These are phyloP conservation scores for Cynara cardunculus DNA, from an alignment of 129 eudicot genomes.

Conservation along the genomic window DNA sequence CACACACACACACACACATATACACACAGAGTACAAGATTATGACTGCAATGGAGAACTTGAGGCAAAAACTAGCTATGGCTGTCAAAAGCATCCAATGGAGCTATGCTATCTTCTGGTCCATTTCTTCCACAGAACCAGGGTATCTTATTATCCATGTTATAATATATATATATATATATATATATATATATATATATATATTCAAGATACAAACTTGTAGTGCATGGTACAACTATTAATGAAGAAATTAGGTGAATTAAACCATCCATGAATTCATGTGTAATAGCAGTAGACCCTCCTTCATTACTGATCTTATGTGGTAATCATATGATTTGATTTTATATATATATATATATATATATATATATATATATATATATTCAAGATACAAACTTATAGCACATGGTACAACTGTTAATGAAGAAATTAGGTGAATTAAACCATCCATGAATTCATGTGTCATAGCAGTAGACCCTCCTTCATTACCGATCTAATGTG, in stretches of 20 bases:
- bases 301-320: neutral
- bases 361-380: neutral
- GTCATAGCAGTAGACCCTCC: neutral
- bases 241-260: neutral
- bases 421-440: neutral
- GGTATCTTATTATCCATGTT: constrained; percentile 34
- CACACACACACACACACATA: too few species aligned
- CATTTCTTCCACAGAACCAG: constrained; percentile 48
- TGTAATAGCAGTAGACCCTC: neutral
- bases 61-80: constrained; percentile 62
- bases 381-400: neutral
- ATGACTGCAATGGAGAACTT: constrained; percentile 35
- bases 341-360: neutral
- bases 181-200: neutral
- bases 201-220: neutral
- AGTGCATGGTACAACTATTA: constrained; percentile 7
- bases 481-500: neutral
- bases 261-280: neutral
- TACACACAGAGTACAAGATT: neutral
- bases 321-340: too few species aligned
- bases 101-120: constrained; percentile 96
- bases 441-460: too few species aligned
- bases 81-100: constrained; percentile 79
- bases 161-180: neutral
- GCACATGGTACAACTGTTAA: constrained; percentile 10